phyloP scores from a whole-genome alignment of 2,329 filamentous ascomycete species.

The Blumeriella jaapii region DNA sequence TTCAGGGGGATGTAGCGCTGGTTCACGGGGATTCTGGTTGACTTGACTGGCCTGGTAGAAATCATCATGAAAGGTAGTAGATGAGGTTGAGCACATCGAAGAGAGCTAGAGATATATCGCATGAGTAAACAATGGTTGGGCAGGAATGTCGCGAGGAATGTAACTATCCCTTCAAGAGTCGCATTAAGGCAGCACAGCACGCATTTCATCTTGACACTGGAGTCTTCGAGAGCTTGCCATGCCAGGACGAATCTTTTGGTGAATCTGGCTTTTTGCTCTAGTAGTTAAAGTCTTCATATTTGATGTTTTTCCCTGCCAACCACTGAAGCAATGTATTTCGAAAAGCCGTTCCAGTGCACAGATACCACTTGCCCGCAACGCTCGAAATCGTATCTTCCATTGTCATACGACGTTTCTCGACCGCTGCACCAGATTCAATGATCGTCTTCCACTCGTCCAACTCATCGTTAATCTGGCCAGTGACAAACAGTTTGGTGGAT shows the following conservation, averaged over 20 bases:
- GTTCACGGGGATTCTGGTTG: slow-evolving; percentile 1
- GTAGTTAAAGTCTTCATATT: slow-evolving; percentile 39
- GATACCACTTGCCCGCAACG: slow-evolving; percentile 38
- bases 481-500: slow-evolving; percentile 53
- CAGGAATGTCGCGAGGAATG: no score
- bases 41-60: no score
- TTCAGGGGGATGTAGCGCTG: slow-evolving; percentile 15
- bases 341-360: slow-evolving; percentile 43
- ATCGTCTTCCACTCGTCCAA: slow-evolving; percentile 22
- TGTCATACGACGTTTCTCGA: slow-evolving; percentile 35
- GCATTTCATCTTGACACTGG: neutral
- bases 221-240: neutral
- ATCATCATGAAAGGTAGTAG: no score
- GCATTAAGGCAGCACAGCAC: no score
- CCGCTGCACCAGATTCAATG: slow-evolving; percentile 22
- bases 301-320: slow-evolving; percentile 34
- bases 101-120: no score
- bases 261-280: slow-evolving; percentile 6
- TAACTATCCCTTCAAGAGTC: no score
- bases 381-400: slow-evolving; percentile 34
- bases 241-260: neutral
- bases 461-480: slow-evolving; percentile 31
- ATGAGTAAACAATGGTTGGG: no score
- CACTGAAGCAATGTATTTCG: slow-evolving; percentile 37
- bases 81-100: no score